Conservation (phyloP, 1,139 yeast genomes). For the Saccharomyces hybrid region DNA sequence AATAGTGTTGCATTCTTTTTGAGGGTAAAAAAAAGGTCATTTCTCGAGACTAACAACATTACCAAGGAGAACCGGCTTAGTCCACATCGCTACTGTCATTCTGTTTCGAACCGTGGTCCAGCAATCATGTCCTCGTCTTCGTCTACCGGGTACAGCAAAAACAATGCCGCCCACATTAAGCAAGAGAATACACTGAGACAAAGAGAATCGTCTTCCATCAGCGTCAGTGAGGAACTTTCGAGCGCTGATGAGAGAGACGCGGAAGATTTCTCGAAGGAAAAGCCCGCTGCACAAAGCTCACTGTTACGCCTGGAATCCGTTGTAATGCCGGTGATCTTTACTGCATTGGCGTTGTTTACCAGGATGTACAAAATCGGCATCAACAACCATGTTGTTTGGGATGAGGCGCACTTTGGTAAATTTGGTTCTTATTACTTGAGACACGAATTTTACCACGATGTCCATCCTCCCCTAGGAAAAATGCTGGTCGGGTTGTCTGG, state of each 20-base stretch:
- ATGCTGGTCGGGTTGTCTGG: slow-evolving; percentile 96
- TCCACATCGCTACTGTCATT: neutral
- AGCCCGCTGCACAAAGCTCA: slow-evolving; percentile 1
- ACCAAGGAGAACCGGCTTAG: neutral
- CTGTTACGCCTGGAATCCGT: slow-evolving; percentile 36
- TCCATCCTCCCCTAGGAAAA: slow-evolving; percentile 97
- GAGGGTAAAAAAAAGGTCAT: neutral
- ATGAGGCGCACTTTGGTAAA: slow-evolving; percentile 94
- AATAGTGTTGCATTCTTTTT: neutral
- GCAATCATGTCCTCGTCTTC: slow-evolving; percentile 1
- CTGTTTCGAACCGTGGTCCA: slow-evolving; percentile 1
- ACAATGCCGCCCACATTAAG: neutral
- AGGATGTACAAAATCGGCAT: slow-evolving; percentile 71
- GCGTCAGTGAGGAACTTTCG: slow-evolving; percentile 4
- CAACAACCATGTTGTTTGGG: slow-evolving; percentile 81
- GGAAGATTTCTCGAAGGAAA: slow-evolving; percentile 9
- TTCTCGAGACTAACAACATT: neutral
- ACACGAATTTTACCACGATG: slow-evolving; percentile 94
- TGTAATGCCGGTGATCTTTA: slow-evolving; percentile 51
- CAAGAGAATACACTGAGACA: neutral
- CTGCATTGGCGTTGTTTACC: slow-evolving; percentile 59
- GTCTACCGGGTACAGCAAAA: slow-evolving; percentile 6
- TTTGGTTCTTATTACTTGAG: slow-evolving; percentile 89
- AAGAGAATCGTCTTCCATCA: neutral
- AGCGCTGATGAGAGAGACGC: slow-evolving; percentile 2